A percentile compares a stretch with the other conserved stretches of the same genome.
These are phyloP conservation scores for Erodium trifolium DNA, from an alignment of 441 rosid genomes.

Conservation along the genomic window DNA sequence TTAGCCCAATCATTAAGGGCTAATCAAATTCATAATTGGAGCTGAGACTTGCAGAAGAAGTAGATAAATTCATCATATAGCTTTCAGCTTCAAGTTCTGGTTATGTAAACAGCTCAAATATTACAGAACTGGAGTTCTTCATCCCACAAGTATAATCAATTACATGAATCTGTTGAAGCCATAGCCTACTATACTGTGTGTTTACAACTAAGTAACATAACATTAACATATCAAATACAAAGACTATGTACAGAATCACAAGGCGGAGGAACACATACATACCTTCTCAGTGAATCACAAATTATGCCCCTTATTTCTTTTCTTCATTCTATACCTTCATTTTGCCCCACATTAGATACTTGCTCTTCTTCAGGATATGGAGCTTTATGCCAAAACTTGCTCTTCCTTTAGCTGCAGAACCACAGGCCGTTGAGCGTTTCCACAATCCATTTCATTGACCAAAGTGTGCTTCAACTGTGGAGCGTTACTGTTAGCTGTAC, in stretches of 20 bases:
- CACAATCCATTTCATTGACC: not conserved
- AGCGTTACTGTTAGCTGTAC: constrained; percentile 22
- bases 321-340: too few relatives aligned
- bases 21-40: too few relatives aligned
- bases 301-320: not conserved
- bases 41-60: not conserved
- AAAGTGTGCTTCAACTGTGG: not conserved
- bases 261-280: not conserved
- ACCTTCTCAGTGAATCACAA: not conserved
- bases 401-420: not conserved
- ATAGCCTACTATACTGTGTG: too few relatives aligned
- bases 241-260: not conserved
- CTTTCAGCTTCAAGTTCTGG: not conserved
- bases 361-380: too few relatives aligned
- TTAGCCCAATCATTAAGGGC: too few relatives aligned
- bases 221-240: too few relatives aligned
- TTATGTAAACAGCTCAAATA: not conserved
- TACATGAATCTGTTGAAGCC: not conserved
- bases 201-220: too few relatives aligned
- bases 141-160: not conserved
- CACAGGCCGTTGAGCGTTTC: not conserved
- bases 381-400: not conserved
- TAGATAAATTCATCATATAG: not conserved
- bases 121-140: not conserved
- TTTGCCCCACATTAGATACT: too few relatives aligned